Evolutionary conservation across 140 eudicot species (phyloP).

Genomic region (Stevia rebaudiana): DNA sequence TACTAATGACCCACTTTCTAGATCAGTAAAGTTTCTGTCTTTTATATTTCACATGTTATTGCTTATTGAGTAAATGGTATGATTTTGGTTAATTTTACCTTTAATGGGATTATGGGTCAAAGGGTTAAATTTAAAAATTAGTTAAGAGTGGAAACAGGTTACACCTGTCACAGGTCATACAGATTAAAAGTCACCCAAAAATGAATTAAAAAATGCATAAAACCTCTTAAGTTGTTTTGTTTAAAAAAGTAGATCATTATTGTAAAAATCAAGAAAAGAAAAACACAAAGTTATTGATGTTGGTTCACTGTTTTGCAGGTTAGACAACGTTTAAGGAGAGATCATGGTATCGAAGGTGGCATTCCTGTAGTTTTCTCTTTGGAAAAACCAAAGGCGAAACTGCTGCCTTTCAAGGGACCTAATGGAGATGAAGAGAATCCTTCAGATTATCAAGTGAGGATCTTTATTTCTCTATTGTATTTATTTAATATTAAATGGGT

Average conservation of each 20-base stretch:
- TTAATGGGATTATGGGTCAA: background rate
- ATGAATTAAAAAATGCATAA: background rate
- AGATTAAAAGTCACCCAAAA: conserved; percentile 5
- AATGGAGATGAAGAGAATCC: conserved; percentile 96
- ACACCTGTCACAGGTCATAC: background rate
- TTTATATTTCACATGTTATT: conserved; percentile 16
- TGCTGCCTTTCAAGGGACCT: conserved; percentile 91
- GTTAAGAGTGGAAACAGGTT: background rate
- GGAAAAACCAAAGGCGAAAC: conserved; percentile 95
- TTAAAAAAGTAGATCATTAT: background rate
- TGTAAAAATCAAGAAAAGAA: background rate
- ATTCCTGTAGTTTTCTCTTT: conserved; percentile 92
- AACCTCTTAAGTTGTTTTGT: background rate
- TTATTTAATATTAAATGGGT: background rate
- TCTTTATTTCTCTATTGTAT: conserved; percentile 5
- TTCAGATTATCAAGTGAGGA: conserved; percentile 90
- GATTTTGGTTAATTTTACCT: background rate
- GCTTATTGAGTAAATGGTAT: background rate
- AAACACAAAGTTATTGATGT: background rate
- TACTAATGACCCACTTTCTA: conserved; percentile 87
- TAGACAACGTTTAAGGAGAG: conserved; percentile 79
- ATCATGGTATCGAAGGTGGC: conserved; percentile 92
- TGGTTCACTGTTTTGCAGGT: conserved; percentile 44
- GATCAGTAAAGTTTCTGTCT: conserved; percentile 48
- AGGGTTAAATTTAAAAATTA: background rate